Percentiles rank a stretch among this genome's conserved stretches.
Conservation (phyloP, 176 grass and related monocot genomes). For the Eragrostis curvula region DNA sequence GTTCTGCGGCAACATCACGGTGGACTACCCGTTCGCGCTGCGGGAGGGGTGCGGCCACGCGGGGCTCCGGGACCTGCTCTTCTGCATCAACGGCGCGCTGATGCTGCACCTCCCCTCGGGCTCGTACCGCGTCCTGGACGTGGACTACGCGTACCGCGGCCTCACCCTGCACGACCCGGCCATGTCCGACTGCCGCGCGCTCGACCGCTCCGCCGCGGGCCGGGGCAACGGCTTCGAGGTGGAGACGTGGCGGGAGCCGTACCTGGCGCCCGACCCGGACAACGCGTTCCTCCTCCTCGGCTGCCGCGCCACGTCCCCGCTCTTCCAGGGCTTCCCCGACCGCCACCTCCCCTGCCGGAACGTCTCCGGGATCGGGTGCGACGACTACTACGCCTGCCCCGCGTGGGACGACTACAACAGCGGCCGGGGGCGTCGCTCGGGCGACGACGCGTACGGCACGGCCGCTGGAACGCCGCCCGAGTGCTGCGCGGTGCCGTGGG, state of each 20-base stretch:
- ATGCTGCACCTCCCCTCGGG: conserved; percentile 94
- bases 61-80: conserved; percentile 86
- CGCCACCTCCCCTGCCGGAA: conserved; percentile 84
- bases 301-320: conserved; percentile 73
- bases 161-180: conserved; percentile 82
- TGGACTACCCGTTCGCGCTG: conserved; percentile 92
- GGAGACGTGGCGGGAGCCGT: conserved; percentile 77
- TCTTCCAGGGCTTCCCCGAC: conserved; percentile 95
- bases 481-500: conserved; percentile 80
- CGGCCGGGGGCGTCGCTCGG: conserved; percentile 2
- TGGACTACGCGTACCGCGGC: conserved; percentile 87
- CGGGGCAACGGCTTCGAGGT: conserved; percentile 79
- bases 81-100: conserved; percentile 84
- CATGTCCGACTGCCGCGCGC: conserved; percentile 97
- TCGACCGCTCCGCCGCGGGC: conserved; percentile 60
- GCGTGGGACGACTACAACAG: conserved; percentile 65
- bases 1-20: conserved; percentile 94
- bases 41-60: conserved; percentile 78
- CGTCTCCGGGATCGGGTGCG: conserved; percentile 83
- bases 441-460: conserved; percentile 44
- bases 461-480: conserved; percentile 55
- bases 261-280: conserved; percentile 73
- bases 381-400: conserved; percentile 76
- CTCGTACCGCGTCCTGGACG: conserved; percentile 89
- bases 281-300: conserved; percentile 96